Evolutionary conservation across 192 early-diverging fungal genomes (phyloP), one percentile per base, ranked within the genome.

Genomic region (Coemansia sp.): DNA sequence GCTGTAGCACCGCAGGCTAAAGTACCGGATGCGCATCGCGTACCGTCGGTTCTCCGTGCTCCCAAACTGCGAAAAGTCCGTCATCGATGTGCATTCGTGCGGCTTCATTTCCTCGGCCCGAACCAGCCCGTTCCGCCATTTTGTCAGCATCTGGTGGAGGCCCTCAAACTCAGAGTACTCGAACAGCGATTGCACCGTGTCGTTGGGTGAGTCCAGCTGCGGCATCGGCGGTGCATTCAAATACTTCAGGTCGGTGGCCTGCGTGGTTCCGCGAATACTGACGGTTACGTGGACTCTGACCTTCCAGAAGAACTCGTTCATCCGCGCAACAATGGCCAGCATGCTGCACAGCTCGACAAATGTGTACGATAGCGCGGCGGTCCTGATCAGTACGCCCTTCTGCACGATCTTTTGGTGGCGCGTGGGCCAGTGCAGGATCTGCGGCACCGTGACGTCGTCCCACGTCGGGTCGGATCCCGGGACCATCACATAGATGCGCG

Each of bases 371-470:
- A 80, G 68, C 29, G 72, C 71, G 21, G 64, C 77, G 13, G 61
- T 76, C 31, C 67, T 45, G 40, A 70, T 57, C 8, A 68, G 31
- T 10, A 59, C 49, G 33, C 62, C 58, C 4, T 49, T 53, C 30
- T 48, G 52, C 21, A 71, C 60, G 30, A 26, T 61, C 8, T 58
- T 46, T 42, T 71, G 64, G 58, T 79, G 77, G 25, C 65, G 72
- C 13, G 72, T 70, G 2, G 72, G 72, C 77, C 77, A 79, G 45
- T 67, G 51, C 58, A 63, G 45, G 33, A 80, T 70, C 30, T 71
- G 77, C 15, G 77, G 68, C 56, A 74, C 69, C 4, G 72, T 61
- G n/a, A 74, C 55, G 62, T 80, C 77, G 58, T 80, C 77, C 77
- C 77, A 80, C 33, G 62, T 71, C 26, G 45, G 58, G 62, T 74